phyloP scores from a whole-genome alignment of 306 rosid genomes.

The Ormosia semicastrata region DNA sequence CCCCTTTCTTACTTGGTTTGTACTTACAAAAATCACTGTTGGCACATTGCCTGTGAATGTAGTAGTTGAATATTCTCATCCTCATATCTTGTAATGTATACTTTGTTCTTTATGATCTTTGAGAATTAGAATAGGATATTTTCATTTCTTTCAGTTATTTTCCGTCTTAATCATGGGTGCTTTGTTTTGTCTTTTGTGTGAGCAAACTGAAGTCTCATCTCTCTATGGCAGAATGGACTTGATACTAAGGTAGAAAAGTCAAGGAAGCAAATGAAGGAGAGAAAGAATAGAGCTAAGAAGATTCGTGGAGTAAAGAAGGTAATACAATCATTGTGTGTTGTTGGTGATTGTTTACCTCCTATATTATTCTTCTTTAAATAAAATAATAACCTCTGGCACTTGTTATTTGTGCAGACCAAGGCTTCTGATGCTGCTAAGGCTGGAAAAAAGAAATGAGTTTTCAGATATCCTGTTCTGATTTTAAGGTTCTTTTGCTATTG shows the following conservation, averaged over 20 bases:
- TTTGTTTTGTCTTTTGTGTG: background rate
- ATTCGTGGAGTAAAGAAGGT: constrained; percentile 91
- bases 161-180: background rate
- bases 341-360: background rate
- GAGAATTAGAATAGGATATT: background rate
- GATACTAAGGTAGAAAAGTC: constrained; percentile 79
- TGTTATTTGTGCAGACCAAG: constrained; percentile 61
- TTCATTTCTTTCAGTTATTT: background rate
- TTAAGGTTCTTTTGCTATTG: constrained; percentile 24
- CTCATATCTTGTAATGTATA: background rate
- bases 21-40: background rate
- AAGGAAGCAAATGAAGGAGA: constrained; percentile 90
- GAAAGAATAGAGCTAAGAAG: constrained; percentile 86
- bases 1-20: background rate
- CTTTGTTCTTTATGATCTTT: background rate
- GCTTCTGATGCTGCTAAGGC: constrained; percentile 84
- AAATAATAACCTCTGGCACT: constrained; percentile 7
- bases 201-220: background rate
- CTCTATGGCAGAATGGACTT: constrained; percentile 68
- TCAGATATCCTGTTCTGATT: background rate
- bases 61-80: background rate
- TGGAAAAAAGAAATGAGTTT: constrained; percentile 77
- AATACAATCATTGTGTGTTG: background rate
- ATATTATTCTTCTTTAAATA: background rate
- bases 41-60: background rate